Conservation (phyloP, 2,329 filamentous ascomycete species). For the Alternaria sp. region DNA sequence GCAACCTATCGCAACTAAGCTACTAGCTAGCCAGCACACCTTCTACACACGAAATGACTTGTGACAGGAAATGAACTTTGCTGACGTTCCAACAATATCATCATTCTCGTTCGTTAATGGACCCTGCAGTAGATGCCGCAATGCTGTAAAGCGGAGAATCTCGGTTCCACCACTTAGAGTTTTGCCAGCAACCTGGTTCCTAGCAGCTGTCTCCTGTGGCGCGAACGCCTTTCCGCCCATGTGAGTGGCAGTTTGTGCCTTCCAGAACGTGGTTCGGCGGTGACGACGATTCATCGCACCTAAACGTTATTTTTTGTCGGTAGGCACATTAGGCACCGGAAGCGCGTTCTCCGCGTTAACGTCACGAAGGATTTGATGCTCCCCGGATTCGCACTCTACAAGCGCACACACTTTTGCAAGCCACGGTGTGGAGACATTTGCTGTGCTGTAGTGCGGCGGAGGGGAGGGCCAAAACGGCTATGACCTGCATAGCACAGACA, state of each 20-base stretch:
- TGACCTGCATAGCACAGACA: slow-evolving; percentile 4
- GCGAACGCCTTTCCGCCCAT: not conserved
- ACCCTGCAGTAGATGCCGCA: not conserved
- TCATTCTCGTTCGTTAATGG: not conserved
- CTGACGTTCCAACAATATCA: not conserved
- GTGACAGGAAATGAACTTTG: not conserved
- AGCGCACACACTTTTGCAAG: slow-evolving; percentile 3
- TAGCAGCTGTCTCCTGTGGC: not conserved
- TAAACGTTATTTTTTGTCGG: not conserved
- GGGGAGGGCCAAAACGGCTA: not conserved
- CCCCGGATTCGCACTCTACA: slow-evolving; percentile 5
- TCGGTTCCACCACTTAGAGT: slow-evolving; percentile 4
- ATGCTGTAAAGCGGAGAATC: not conserved
- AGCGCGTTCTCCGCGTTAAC: slow-evolving; percentile 6
- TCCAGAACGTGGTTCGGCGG: not conserved
- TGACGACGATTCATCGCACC: not conserved
- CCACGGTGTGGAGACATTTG: slow-evolving; percentile 3
- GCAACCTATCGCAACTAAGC: not conserved
- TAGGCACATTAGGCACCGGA: slow-evolving; percentile 2
- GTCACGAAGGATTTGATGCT: not conserved
- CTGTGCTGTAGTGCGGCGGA: not conserved
- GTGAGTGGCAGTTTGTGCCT: not conserved
- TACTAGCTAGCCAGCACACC: not conserved
- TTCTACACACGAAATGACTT: not conserved
- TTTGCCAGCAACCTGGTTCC: not conserved